Percentiles rank a stretch among this genome's conserved stretches.
phyloP scores from a whole-genome alignment of 208 protist genomes.

The Crithidia brevicula region DNA sequence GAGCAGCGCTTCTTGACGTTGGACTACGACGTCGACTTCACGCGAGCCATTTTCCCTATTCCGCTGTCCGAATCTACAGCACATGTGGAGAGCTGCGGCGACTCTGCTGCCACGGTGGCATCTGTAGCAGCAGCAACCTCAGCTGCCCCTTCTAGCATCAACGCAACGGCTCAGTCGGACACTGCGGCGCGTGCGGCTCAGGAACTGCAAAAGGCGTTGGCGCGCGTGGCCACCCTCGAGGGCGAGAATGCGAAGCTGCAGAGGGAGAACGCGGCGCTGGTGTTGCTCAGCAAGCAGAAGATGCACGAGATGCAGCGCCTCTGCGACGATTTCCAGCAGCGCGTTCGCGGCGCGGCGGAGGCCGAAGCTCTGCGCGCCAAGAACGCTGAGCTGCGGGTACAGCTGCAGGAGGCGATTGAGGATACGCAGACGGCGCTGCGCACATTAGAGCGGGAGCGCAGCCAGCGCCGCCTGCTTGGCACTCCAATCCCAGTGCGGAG shows the following conservation, averaged over 20 bases:
- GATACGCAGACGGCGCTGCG: conserved; percentile 36
- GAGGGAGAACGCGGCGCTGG: conserved; percentile 66
- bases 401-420: conserved; percentile 50
- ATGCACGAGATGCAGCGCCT: conserved; percentile 88
- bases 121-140: neutral
- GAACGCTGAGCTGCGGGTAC: conserved; percentile 47
- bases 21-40: conserved; percentile 91
- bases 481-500: neutral
- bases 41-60: conserved; percentile 82
- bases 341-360: conserved; percentile 46
- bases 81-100: neutral
- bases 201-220: conserved; percentile 27
- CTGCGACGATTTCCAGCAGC: conserved; percentile 72
- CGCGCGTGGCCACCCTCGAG: conserved; percentile 19
- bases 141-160: neutral
- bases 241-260: conserved; percentile 64
- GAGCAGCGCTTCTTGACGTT: conserved; percentile 75
- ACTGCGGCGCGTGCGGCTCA: neutral
- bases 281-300: conserved; percentile 72
- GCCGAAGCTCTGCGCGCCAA: conserved; percentile 53
- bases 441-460: conserved; percentile 33
- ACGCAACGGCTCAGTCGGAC: neutral
- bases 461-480: conserved; percentile 14
- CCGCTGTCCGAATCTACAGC: conserved; percentile 38
- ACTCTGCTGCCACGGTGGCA: neutral